A percentile compares a stretch with the other conserved stretches of the same genome.
phyloP scores from a whole-genome alignment of 768 basidiomycete species.

The Boletellus ananas region DNA sequence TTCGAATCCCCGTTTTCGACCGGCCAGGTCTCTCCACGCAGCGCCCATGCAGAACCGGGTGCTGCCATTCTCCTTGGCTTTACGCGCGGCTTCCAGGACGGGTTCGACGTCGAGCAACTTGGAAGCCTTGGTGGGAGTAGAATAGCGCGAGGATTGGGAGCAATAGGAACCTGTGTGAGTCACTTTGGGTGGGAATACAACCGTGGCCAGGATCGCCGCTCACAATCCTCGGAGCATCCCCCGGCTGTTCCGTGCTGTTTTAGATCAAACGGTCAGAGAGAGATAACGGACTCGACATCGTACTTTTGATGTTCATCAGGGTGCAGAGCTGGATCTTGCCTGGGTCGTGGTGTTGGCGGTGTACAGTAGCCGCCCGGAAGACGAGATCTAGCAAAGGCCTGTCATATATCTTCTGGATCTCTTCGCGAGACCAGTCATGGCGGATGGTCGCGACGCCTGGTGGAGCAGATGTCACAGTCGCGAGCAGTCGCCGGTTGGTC shows the following conservation, averaged over 20 bases:
- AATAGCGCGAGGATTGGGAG: constrained; percentile 93
- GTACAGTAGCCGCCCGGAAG: constrained; percentile 79
- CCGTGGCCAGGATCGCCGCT: constrained; percentile 24
- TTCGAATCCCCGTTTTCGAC: constrained; percentile 91
- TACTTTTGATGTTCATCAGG: constrained; percentile 98
- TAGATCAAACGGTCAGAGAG: constrained; percentile 9
- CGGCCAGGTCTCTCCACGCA: constrained; percentile 93
- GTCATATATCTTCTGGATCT: constrained; percentile 85
- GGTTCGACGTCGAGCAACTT: constrained; percentile 85
- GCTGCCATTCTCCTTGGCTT: constrained; percentile 94
- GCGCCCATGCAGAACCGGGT: constrained; percentile 99
- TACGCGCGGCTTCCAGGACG: constrained; percentile 86
- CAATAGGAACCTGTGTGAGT: constrained; percentile 79
- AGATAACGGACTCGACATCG: constrained; percentile 31
- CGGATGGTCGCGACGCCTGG: constrained; percentile 32
- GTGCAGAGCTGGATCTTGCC: constrained; percentile 93
- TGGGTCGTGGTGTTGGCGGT: constrained; percentile 84
- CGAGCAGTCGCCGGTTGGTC: constrained; percentile 47
- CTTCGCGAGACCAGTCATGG: constrained; percentile 69
- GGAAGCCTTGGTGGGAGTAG: constrained; percentile 85
- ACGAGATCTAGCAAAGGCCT: constrained; percentile 84
- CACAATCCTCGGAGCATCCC: constrained; percentile 94
- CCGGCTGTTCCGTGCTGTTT: constrained; percentile 55
- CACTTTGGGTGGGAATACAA: neutral
- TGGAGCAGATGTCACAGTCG: constrained; percentile 44